phyloP scores from a whole-genome alignment of 306 rosid genomes.

The Citrullus amarus region DNA sequence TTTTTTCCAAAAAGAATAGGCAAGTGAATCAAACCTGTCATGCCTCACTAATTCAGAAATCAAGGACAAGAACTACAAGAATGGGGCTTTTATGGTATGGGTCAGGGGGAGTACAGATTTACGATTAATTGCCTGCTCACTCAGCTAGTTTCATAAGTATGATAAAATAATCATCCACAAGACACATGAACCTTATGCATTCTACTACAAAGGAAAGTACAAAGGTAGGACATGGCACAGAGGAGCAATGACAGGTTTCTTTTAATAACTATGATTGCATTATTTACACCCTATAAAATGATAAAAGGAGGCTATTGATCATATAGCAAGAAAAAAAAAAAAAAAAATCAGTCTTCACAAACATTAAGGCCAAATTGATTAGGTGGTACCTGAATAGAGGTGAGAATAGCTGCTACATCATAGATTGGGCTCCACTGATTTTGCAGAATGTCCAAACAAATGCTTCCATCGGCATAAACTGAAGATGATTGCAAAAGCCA shows the following conservation, averaged over 20 bases:
- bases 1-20: not conserved
- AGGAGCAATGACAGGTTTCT: not conserved
- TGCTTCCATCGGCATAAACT: conserved; percentile 99
- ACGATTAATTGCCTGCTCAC: not conserved
- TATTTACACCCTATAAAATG: not conserved
- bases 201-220: not conserved
- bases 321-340: not conserved
- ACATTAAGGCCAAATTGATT: conserved; percentile 5
- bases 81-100: not conserved
- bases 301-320: not conserved
- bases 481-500: not conserved
- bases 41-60: not conserved
- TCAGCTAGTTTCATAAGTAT: not conserved
- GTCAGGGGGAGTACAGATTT: not conserved
- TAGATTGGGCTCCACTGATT: conserved; percentile 98
- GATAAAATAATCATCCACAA: not conserved
- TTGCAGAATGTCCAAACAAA: conserved; percentile 91
- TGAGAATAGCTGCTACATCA: conserved; percentile 94
- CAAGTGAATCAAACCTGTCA: not conserved
- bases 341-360: not conserved
- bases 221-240: not conserved
- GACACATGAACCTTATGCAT: not conserved
- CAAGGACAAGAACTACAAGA: not conserved
- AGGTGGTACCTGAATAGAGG: conserved; percentile 80
- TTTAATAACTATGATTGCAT: not conserved